phyloP scores from a whole-genome alignment of 768 basidiomycete genomes.

The Serpula lacrymans region DNA sequence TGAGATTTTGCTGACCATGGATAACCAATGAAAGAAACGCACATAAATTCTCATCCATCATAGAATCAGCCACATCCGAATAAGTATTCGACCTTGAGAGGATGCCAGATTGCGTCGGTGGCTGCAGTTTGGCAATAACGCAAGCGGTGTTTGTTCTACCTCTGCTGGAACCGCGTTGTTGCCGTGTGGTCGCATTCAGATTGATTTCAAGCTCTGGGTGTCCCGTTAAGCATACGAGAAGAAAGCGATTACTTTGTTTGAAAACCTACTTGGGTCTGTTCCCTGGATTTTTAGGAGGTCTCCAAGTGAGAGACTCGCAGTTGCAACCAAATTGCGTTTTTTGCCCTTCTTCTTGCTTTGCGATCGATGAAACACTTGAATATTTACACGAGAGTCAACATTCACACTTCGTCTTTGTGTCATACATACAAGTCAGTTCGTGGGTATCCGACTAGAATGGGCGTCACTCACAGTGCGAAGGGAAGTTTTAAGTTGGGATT shows the following conservation, averaged over 20 bases:
- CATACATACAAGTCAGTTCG: neutral
- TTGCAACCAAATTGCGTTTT: slow-evolving; percentile 53
- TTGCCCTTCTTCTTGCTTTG: slow-evolving; percentile 62
- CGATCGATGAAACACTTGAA: slow-evolving; percentile 56
- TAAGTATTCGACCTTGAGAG: neutral
- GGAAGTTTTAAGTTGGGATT: slow-evolving; percentile 59
- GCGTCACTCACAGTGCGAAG: slow-evolving; percentile 48
- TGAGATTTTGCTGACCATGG: too few species aligned
- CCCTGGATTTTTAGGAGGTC: slow-evolving; percentile 53
- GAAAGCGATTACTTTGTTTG: neutral
- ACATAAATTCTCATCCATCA: too few species aligned
- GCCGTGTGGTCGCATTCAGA: slow-evolving; percentile 30
- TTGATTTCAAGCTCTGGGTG: slow-evolving; percentile 41
- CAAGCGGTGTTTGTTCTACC: slow-evolving; percentile 3
- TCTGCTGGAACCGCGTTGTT: slow-evolving; percentile 10
- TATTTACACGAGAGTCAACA: slow-evolving; percentile 40
- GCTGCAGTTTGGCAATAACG: slow-evolving; percentile 19
- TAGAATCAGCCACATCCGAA: too few species aligned
- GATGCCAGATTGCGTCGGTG: slow-evolving; percentile 2
- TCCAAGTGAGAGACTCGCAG: slow-evolving; percentile 44
- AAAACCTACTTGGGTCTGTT: slow-evolving; percentile 39
- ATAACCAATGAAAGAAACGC: too few species aligned
- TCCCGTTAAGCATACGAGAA: slow-evolving; percentile 7
- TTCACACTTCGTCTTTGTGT: slow-evolving; percentile 37
- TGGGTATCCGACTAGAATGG: neutral